phyloP scores from a whole-genome alignment of 2,329 filamentous ascomycete species.

The Fusarium sp. region DNA sequence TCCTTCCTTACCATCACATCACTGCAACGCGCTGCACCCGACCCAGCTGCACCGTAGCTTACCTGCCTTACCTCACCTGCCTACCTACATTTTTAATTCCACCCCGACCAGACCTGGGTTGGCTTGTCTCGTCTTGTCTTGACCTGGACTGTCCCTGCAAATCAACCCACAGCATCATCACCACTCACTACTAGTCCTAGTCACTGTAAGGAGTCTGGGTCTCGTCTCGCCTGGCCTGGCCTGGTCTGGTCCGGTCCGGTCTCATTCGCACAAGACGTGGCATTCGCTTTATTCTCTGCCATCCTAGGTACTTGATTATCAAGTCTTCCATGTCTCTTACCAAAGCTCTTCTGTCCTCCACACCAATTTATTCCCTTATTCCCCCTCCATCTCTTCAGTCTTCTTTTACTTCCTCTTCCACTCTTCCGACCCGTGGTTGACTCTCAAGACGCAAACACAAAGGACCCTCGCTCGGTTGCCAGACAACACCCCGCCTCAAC shows the following conservation, averaged over 20 bases:
- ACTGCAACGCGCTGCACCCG: slow-evolving; percentile 1
- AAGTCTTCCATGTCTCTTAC: slow-evolving; percentile 28
- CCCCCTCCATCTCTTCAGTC: neutral
- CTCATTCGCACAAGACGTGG: slow-evolving; percentile 45
- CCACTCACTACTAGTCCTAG: slow-evolving; percentile 18
- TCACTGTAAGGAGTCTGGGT: slow-evolving; percentile 26
- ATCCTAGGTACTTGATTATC: slow-evolving; percentile 12
- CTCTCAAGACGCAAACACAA: neutral
- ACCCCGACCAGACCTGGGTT: slow-evolving; percentile 3
- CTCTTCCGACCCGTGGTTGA: neutral
- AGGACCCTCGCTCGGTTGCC: neutral
- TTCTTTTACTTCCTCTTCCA: neutral
- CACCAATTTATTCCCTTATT: slow-evolving; percentile 27
- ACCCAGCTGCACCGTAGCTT: slow-evolving; percentile 14
- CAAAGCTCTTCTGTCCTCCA: slow-evolving; percentile 27
- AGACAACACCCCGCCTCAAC: slow-evolving; percentile 21
- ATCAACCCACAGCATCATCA: slow-evolving; percentile 43
- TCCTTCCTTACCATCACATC: neutral
- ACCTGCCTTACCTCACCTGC: slow-evolving; percentile 11
- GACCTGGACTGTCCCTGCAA: slow-evolving; percentile 42
- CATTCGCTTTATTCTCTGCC: slow-evolving; percentile 40
- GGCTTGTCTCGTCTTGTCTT: neutral
- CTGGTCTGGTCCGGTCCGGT: slow-evolving; percentile 20
- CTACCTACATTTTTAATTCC: slow-evolving; percentile 24
- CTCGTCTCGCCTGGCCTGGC: neutral